Evolutionary conservation across 768 basidiomycete genomes (phyloP).

Genomic region (Psilocybe cubensis): DNA sequence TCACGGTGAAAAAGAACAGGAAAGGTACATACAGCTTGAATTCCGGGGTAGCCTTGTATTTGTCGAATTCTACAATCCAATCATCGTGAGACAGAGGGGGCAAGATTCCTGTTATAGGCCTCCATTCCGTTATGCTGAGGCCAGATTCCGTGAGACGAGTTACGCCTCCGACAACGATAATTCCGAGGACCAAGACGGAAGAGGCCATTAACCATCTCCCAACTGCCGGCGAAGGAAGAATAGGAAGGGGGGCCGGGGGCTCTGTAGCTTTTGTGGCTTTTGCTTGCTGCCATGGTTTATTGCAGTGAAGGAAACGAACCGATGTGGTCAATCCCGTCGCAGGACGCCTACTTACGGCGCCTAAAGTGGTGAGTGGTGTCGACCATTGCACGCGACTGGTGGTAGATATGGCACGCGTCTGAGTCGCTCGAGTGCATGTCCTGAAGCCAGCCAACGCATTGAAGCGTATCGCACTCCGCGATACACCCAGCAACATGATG

Average conservation of each 20-base stretch:
- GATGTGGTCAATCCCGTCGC: neutral
- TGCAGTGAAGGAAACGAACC: conserved; percentile 10
- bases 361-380: neutral
- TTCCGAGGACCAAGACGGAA: conserved; percentile 84
- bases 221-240: conserved; percentile 70
- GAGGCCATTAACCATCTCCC: conserved; percentile 87
- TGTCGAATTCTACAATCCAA: conserved; percentile 90
- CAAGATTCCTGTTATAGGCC: conserved; percentile 84
- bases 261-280: conserved; percentile 7
- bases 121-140: conserved; percentile 98
- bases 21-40: conserved; percentile 77
- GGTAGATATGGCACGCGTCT: neutral
- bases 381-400: neutral
- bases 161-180: conserved; percentile 94
- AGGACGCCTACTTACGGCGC: neutral
- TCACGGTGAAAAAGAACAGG: neutral
- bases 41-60: conserved; percentile 94
- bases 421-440: neutral
- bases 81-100: conserved; percentile 78
- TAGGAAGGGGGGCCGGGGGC: conserved; percentile 40
- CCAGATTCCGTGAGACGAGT: conserved; percentile 98
- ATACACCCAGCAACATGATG: conserved; percentile 28
- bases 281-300: conserved; percentile 3
- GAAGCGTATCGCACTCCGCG: conserved; percentile 24
- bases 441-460: neutral